Evolutionary conservation across 1,284 basidiomycete genomes (phyloP), one percentile per base, ranked within the genome.

Genomic region (Ustilago bromivora): DNA sequence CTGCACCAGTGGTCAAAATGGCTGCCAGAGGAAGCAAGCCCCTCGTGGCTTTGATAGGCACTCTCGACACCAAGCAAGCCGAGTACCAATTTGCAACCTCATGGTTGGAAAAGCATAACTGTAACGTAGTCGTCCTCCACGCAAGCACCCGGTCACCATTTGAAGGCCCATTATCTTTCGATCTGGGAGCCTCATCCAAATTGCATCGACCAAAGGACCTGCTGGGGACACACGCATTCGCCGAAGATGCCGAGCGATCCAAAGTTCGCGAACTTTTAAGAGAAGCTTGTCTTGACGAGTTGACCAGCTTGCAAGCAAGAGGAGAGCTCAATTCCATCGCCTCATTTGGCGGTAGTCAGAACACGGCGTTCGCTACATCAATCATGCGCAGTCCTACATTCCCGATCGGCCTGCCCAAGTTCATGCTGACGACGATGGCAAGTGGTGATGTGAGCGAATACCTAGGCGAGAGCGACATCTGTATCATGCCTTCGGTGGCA

Each of bases 361-460:
- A 70, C 52, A 77, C 75, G 4, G 47, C 71, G 12, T 70, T 74
- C 28, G 75, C 71, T 7, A 70, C 71, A 12, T 66, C 71, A 15
- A 66, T 77, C 59, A 77, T 77, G 75, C 66, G 75, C 6, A 49
- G 61, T 34, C 8, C 66, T 5, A 51, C 17, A 2, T 77, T 77
- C 31, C 62, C 63, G 1, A 68, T 77, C 32, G 75, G 75, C 4
- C 47, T 77, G 54, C 75, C 75, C 47, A 77, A 77, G 49, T 67
- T 73, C 61, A 58, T 69, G 63, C 66, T 77, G 43, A 67, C 71
- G 2, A 77, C 75, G 40, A 77, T 77, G 75, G 71, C 68, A 1
- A 68, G 67, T 28, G 71, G 75, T 32, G 75, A 77, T 19, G 57
- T 74, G 13, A 65, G 63, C 64, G 59, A 61, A 43, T 77, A 73